phyloP scores from a whole-genome alignment of 2,329 filamentous ascomycete species.

The Bisporella sp. region DNA sequence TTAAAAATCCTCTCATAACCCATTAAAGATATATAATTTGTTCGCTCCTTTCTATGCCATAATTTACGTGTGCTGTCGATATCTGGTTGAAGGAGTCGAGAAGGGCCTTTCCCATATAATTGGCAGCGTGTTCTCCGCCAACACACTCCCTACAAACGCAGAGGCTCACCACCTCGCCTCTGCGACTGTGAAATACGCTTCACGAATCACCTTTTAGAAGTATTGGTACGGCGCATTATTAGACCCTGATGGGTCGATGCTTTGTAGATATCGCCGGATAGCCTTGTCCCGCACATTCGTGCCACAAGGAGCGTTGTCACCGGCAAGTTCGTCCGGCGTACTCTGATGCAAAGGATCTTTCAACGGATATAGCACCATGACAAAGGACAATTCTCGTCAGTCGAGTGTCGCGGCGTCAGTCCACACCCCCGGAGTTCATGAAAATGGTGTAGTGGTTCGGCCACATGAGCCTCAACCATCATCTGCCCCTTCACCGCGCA shows the following conservation, averaged over 20 bases:
- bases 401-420: constrained; percentile 20
- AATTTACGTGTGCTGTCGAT: too few relatives aligned
- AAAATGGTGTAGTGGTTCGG: constrained; percentile 11
- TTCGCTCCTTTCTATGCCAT: too few relatives aligned
- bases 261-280: constrained; percentile 20
- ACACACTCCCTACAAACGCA: not conserved
- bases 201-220: not conserved
- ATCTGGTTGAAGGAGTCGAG: too few relatives aligned
- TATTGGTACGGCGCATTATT: not conserved
- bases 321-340: not conserved
- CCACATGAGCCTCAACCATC: constrained; percentile 9
- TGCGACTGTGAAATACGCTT: not conserved
- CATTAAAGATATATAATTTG: too few relatives aligned
- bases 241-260: constrained; percentile 24
- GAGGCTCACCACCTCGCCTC: not conserved
- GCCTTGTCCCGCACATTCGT: constrained; percentile 22
- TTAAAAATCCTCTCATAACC: too few relatives aligned
- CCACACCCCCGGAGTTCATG: constrained; percentile 9
- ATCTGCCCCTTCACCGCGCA: constrained; percentile 6
- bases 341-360: not conserved
- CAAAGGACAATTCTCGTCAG: constrained; percentile 21
- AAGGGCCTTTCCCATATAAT: not conserved
- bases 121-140: not conserved
- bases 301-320: constrained; percentile 1
- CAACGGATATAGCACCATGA: constrained; percentile 16